These are phyloP conservation scores for Diaporthe citrichinensis DNA, from an alignment of 2,329 filamentous ascomycete species.

Conservation along the genomic window DNA sequence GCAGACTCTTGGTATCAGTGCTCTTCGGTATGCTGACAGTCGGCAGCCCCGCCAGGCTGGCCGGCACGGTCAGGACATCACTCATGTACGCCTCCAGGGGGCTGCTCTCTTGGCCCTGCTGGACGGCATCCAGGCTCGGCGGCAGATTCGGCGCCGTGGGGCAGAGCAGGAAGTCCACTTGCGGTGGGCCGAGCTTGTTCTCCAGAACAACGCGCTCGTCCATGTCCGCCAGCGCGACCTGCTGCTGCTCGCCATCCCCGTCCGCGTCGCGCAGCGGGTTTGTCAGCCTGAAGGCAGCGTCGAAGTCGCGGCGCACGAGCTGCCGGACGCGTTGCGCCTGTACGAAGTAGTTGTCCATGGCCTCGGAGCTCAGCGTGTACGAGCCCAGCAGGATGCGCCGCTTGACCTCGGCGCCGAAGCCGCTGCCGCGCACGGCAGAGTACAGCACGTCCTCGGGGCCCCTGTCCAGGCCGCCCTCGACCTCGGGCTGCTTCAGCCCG, in stretches of 20 bases:
- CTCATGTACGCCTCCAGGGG: conserved; percentile 88
- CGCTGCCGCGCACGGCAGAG: conserved; percentile 78
- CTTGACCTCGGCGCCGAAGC: conserved; percentile 88
- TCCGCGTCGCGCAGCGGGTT: conserved; percentile 74
- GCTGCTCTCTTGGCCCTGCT: conserved; percentile 57
- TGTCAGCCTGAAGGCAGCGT: conserved; percentile 77
- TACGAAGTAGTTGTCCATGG: conserved; percentile 96
- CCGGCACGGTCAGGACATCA: conserved; percentile 95
- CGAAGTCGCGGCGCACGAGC: conserved; percentile 88
- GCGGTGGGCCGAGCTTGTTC: conserved; percentile 69
- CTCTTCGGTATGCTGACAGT: conserved; percentile 85
- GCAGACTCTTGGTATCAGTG: conserved; percentile 44
- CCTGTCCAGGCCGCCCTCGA: conserved; percentile 55
- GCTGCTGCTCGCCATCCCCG: conserved; percentile 48
- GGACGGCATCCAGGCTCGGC: conserved; percentile 63
- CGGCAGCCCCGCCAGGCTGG: conserved; percentile 91
- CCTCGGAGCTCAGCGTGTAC: conserved; percentile 89
- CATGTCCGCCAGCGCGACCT: conserved; percentile 74
- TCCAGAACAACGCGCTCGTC: conserved; percentile 65
- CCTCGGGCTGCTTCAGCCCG: conserved; percentile 41
- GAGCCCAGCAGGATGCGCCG: conserved; percentile 90
- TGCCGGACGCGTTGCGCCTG: conserved; percentile 91
- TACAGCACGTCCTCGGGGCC: conserved; percentile 78
- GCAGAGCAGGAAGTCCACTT: conserved; percentile 88
- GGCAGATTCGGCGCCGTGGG: conserved; percentile 82